Evolutionary conservation across 495 filamentous ascomycete genomes (phyloP), one percentile per base, ranked within the genome.

Genomic region (Aspergillus heteromorphus): DNA sequence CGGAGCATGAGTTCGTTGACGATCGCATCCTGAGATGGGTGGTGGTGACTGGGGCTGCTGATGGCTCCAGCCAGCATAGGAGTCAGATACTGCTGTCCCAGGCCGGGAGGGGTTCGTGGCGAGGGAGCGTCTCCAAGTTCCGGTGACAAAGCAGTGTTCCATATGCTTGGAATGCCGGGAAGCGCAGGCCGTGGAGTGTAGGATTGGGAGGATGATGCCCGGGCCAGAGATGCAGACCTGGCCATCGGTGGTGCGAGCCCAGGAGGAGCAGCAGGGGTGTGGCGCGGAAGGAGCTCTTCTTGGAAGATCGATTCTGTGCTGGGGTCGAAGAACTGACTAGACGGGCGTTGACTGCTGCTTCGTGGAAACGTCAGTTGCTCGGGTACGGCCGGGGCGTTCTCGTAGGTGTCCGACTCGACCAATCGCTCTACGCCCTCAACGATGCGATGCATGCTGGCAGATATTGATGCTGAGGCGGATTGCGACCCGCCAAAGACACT

Each of bases 361-460:
- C 45, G 49, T 23, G 68, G 19, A 49, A 66, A 70, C 1, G 58
- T 16, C 25, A 67, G 65, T 16, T 58, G 63, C 20, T 66, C 67
- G 2, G 63, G 51, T 8, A 70, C 45, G 25, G 60, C 42, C 34
- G 73, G 68, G 1, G 63, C 65, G 47, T 77, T 75, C 45, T 81
- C 77, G 48, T 73, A 74, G 4, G 68, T 72, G 51, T 79, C 75
- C 8, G 76, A 77, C 31, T 81, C 83, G 8, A 90, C 81, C 42
- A 89, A 71, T 50, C 81, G 73, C 59, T 77, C 74, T 7, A 77
- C 72, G 21, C 64, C 73, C 47, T 89, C 84, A 13, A 87, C 84
- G 69, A 87, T 88, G 4, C 73, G 73, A 50, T 80, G 69, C 79
- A 83, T 81, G 43, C 73, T 74, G 20, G 72, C 72, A 14, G 72